Evolutionary conservation across 805 yeast genomes (phyloP), one percentile per base, ranked within the genome.

Genomic region (Saturnispora sanitii): DNA sequence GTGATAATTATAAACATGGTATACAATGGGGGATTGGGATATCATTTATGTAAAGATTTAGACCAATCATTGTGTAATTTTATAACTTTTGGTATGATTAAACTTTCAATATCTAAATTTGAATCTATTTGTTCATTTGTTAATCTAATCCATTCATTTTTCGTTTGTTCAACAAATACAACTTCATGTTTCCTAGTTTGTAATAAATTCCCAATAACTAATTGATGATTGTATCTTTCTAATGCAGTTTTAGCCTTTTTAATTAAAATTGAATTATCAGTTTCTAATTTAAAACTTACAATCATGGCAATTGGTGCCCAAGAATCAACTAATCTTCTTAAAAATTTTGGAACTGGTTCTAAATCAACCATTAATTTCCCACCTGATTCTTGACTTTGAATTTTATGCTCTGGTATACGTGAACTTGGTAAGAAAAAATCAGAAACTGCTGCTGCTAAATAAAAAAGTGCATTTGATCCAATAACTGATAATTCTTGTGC

Each of bases 221-320:
- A 64, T 60, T 90, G 96, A 61, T 92, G 98, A 46, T 77, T 82
- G 60, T 92, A 92, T 44, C 95, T 70, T 21, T 75, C 75, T 44
- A 92, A 68, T 0, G 98, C 96, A 43, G 72, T 77, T 38, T 67
- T 66, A 9, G 95, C 83, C 62, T 92, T 92, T 43, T 70, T 66
- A 35, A 87, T 69, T 47, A 92, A 65, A 19, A 92, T 74, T 7
- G 65, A 50, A 42, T 62, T 57, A 58, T 92, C 98, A 0, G 98
- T 92, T 56, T 92, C 98, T 38, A 92, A 70, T 60, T 92, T 92
- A 65, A 92, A 92, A 15, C 95, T 83, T 1, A 90, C 82, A 43
- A 92, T 85, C 94, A 87, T 83, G 1, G 96, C 94, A 11, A 79
- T 75, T 2, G 94, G 95, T 0, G 95, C 95, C 98, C 98, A 92